Conservation (phyloP, 2,329 filamentous ascomycete genomes). For the Exophiala sp. region DNA sequence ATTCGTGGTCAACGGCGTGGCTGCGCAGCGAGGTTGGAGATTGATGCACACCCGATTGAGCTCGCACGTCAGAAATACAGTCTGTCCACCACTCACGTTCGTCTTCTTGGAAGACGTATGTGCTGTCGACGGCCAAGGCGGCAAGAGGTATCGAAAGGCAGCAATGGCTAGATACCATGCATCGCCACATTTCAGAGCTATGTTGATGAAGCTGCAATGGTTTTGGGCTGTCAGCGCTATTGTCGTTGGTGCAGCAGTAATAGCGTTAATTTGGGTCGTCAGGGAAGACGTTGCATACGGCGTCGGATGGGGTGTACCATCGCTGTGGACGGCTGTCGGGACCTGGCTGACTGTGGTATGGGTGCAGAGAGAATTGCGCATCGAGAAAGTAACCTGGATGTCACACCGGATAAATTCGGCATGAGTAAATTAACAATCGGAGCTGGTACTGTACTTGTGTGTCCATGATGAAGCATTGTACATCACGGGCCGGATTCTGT, state of each 20-base stretch:
- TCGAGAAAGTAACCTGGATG: constrained; percentile 42
- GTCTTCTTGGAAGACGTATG: constrained; percentile 66
- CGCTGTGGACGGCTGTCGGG: constrained; percentile 42
- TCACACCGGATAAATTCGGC: background rate
- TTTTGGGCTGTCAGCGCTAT: constrained; percentile 53
- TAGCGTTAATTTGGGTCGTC: constrained; percentile 46
- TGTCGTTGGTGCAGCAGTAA: constrained; percentile 44
- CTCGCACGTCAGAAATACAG: constrained; percentile 57
- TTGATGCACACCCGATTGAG: constrained; percentile 53
- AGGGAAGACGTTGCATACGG: constrained; percentile 47
- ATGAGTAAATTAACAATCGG: background rate
- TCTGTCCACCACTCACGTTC: constrained; percentile 58
- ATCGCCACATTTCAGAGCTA: constrained; percentile 52
- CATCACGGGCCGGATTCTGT: background rate
- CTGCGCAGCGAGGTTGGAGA: constrained; percentile 14
- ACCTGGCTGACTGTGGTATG: constrained; percentile 44
- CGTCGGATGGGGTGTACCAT: constrained; percentile 42
- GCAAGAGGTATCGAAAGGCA: constrained; percentile 49
- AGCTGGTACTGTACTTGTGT: background rate
- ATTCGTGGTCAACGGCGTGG: constrained; percentile 15
- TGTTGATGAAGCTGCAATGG: constrained; percentile 54
- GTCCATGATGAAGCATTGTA: background rate
- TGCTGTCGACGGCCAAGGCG: constrained; percentile 62
- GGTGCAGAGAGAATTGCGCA: constrained; percentile 43
- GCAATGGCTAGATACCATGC: constrained; percentile 51